Base-by-base conservation (phyloP, 106 monocot species). In the Cymbidium sinense region DNA sequence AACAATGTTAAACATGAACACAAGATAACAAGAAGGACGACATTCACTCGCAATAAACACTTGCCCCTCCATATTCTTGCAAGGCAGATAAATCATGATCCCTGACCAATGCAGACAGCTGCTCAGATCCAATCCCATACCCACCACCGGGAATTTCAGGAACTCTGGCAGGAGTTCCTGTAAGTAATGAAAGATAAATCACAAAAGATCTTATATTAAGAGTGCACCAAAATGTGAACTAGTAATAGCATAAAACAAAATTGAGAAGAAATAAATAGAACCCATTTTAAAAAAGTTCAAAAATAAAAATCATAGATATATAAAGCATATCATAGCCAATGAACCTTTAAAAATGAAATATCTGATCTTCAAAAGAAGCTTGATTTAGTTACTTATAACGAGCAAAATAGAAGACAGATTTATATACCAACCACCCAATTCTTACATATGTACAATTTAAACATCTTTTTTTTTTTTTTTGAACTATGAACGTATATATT, bases 11-110 rank as follows among this genome's bases (percentile, higher is more conserved):
- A 73, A 11, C 37, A 35, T 5, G 77, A 1, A 3, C 13, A 28
- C 47, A 31, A 19, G 11, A 37, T 47, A n/a, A 67, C 35, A 36
- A 50, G 27, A 33, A 3, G 37, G 37, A 17, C 72, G 23, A 64
- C 6, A 35, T 43, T 18, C 54, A 70, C 44, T 67, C 39, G 23
- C 54, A 64, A 29, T 58, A 62, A 77, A 55, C 12, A 83, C 85
- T 84, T 84, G 77, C 89, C 86, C 86, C 86, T 39, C 89, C 89
- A 81, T 82, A 82, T 82, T 67, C 72, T 70, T 84, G 86, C 47
- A 89, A 64, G 25, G 70, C 44, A 74, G 75, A 67, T 8, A 80
- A 54, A 69, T 89, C 75, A 35, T 86, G 82, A 82, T 86, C 84
- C 61, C 86, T 79, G 35, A 79, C 86, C 81, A 89, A 72, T 31